Evolutionary conservation across 2,329 filamentous ascomycete species (phyloP).

Genomic region (Arthrobotrys pseudoclavata): DNA sequence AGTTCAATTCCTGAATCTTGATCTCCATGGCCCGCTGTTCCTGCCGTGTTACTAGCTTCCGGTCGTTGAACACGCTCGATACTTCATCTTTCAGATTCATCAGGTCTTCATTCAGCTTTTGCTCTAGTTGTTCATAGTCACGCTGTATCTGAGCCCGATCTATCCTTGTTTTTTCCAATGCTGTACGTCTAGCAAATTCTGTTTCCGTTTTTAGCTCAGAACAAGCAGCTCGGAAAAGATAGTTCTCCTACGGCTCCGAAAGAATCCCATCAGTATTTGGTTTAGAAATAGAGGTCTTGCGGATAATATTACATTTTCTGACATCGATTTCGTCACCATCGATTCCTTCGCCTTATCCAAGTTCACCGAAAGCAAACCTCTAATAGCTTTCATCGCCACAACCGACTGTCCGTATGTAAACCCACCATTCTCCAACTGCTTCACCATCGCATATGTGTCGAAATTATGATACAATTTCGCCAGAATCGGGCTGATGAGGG

Average conservation of each 20-base stretch:
- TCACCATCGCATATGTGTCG: constrained; percentile 91
- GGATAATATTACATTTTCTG: constrained; percentile 76
- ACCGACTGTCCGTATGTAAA: constrained; percentile 82
- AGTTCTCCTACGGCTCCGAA: constrained; percentile 76
- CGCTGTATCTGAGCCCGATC: constrained; percentile 90
- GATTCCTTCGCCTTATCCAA: constrained; percentile 83
- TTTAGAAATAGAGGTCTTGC: background rate
- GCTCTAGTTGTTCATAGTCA: constrained; percentile 91
- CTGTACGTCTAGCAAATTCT: constrained; percentile 79
- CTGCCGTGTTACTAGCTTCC: constrained; percentile 90
- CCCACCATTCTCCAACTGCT: constrained; percentile 78
- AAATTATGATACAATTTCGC: constrained; percentile 82
- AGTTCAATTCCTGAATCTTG: constrained; percentile 91
- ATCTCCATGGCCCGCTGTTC: constrained; percentile 84
- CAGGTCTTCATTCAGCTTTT: constrained; percentile 86
- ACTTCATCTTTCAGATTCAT: constrained; percentile 86
- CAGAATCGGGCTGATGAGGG: constrained; percentile 27
- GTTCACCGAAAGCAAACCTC: constrained; percentile 81
- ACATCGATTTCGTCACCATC: constrained; percentile 88
- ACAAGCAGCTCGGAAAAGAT: constrained; percentile 93
- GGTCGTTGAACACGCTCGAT: constrained; percentile 96
- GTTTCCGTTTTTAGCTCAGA: constrained; percentile 91
- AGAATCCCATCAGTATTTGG: background rate
- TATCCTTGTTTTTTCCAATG: constrained; percentile 84
- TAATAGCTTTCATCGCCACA: constrained; percentile 91